Percentiles rank a stretch among this genome's conserved stretches.
These are phyloP conservation scores for Plantago major DNA, from an alignment of 257 asterid species.

Conservation along the genomic window DNA sequence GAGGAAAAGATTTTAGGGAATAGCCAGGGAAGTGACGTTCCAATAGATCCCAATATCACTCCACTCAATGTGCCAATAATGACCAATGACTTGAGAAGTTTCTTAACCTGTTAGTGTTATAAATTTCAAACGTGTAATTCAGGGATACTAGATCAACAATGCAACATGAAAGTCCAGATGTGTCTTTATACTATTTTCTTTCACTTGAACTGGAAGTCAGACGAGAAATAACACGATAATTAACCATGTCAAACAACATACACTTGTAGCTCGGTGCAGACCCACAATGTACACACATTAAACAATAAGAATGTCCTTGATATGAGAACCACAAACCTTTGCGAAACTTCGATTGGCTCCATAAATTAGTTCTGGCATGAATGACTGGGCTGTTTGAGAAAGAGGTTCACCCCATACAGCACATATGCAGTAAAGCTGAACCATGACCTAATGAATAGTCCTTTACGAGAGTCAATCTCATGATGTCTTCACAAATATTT, in stretches of 20 bases:
- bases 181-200: background rate
- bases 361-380: conserved; percentile 77
- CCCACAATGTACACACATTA: background rate
- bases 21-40: conserved; percentile 67
- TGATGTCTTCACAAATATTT: conserved; percentile 4
- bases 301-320: background rate
- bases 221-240: background rate
- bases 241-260: background rate
- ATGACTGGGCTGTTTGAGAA: conserved; percentile 87
- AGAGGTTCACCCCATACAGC: conserved; percentile 89
- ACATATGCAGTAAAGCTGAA: conserved; percentile 69
- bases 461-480: conserved; percentile 7
- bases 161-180: background rate
- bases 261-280: conserved; percentile 2
- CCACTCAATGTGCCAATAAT: conserved; percentile 67
- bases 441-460: conserved; percentile 56
- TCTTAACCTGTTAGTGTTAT: conserved; percentile 42
- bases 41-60: conserved; percentile 53
- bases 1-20: conserved; percentile 67
- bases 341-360: conserved; percentile 61
- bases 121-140: background rate
- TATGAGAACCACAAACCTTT: conserved; percentile 39
- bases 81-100: conserved; percentile 58
- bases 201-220: background rate
- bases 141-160: background rate